Conservation (phyloP, 2,329 filamentous ascomycete genomes). For the Cordyceps fumosorosea region DNA sequence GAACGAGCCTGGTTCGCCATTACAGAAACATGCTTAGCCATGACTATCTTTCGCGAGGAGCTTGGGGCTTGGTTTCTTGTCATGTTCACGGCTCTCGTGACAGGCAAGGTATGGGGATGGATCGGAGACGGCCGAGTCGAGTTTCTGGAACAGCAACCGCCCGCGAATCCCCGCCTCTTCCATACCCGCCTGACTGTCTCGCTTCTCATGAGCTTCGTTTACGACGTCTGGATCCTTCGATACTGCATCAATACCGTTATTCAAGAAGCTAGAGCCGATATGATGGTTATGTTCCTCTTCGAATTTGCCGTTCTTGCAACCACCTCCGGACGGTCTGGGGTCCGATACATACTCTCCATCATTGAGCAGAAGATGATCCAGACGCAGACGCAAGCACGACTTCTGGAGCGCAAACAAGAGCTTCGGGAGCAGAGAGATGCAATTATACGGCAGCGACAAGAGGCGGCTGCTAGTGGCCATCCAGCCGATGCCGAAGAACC, state of each 20-base stretch:
- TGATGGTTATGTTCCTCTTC: conserved; percentile 99
- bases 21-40: conserved; percentile 91
- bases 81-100: conserved; percentile 91
- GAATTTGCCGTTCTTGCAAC: conserved; percentile 87
- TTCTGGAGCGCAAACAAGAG: conserved; percentile 62
- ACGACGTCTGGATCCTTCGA: conserved; percentile 71
- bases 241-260: conserved; percentile 81
- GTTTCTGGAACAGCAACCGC: conserved; percentile 89
- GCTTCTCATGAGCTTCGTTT: conserved; percentile 68
- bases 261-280: conserved; percentile 82
- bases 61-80: conserved; percentile 90
- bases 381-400: conserved; percentile 63
- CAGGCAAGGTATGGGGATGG: conserved; percentile 97
- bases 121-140: conserved; percentile 94
- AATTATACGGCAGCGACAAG: conserved; percentile 43
- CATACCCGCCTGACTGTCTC: conserved; percentile 76
- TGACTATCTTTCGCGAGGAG: conserved; percentile 97
- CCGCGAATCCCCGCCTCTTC: conserved; percentile 80
- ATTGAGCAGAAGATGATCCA: conserved; percentile 69
- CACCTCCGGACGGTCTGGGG: conserved; percentile 69
- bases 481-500: conserved; percentile 41
- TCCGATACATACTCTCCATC: conserved; percentile 72
- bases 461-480: conserved; percentile 45
- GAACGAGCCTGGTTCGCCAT: conserved; percentile 98
- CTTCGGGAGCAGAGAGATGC: conserved; percentile 53